Conservation (phyloP, 345 rosid genomes). For the Aquilaria malaccensis region DNA sequence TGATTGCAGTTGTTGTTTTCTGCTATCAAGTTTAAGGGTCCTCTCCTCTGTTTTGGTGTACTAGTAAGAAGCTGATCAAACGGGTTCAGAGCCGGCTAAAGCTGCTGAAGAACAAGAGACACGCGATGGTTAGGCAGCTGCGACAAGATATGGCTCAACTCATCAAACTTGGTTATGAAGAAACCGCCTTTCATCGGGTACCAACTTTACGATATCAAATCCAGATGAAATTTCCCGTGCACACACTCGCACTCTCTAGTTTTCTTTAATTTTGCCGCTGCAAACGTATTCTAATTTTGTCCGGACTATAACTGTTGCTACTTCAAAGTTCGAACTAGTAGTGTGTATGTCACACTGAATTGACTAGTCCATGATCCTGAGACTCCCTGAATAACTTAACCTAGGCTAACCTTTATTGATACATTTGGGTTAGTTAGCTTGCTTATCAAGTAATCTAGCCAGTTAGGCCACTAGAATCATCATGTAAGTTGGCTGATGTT, state of each 20-base stretch:
- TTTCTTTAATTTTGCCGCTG: not conserved
- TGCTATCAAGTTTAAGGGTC: not conserved
- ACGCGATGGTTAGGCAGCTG: conserved; percentile 48
- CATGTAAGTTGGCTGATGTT: not conserved
- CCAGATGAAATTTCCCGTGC: conserved; percentile 1
- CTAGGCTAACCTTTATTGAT: too few relatives aligned
- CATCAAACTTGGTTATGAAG: conserved; percentile 43
- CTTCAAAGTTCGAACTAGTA: not conserved
- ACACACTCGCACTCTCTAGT: not conserved
- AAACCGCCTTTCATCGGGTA: conserved; percentile 53
- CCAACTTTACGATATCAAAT: too few relatives aligned
- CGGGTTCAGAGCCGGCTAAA: conserved; percentile 53
- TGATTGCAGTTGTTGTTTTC: too few relatives aligned
- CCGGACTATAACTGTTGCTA: not conserved
- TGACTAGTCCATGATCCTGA: too few relatives aligned
- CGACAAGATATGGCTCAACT: conserved; percentile 62
- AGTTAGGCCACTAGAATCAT: too few relatives aligned
- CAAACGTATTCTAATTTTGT: not conserved
- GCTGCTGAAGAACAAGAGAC: conserved; percentile 60
- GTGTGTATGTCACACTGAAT: too few relatives aligned
- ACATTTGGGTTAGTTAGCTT: too few relatives aligned
- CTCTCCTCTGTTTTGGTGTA: conserved; percentile 7
- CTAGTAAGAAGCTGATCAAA: conserved; percentile 58
- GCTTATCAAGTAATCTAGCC: too few relatives aligned
- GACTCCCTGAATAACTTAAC: too few relatives aligned